These are phyloP conservation scores for Calcarisporium arbuscula DNA, from an alignment of 2,329 filamentous ascomycete genomes.

Conservation along the genomic window DNA sequence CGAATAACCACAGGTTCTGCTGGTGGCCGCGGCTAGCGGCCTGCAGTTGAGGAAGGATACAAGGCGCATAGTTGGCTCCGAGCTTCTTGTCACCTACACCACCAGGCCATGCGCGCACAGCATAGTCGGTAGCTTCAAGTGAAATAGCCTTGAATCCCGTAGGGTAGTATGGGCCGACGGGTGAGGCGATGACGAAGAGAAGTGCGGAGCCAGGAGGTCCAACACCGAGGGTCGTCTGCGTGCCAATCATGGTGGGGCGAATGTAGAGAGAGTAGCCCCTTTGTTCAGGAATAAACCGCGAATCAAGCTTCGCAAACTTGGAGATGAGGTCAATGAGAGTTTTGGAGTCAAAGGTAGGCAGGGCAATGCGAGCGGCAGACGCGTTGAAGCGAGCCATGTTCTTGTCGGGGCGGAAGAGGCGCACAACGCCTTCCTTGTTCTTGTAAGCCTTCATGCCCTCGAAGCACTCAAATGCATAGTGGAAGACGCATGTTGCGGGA, in stretches of 20 bases:
- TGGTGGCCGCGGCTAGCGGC: slow-evolving; percentile 89
- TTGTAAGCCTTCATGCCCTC: slow-evolving; percentile 99
- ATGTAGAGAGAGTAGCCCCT: slow-evolving; percentile 93
- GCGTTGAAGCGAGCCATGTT: slow-evolving; percentile 96
- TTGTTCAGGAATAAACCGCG: slow-evolving; percentile 80
- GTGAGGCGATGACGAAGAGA: slow-evolving; percentile 90
- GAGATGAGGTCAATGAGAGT: slow-evolving; percentile 76
- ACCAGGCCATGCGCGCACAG: slow-evolving; percentile 94
- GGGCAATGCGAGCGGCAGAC: slow-evolving; percentile 82
- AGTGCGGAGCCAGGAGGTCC: slow-evolving; percentile 87
- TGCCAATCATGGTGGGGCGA: slow-evolving; percentile 94
- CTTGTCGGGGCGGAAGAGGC: slow-evolving; percentile 88
- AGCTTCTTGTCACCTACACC: slow-evolving; percentile 98
- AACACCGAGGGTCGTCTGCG: slow-evolving; percentile 88
- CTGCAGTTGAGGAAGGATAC: slow-evolving; percentile 91
- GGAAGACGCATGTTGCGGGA: slow-evolving; percentile 93
- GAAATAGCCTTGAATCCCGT: slow-evolving; percentile 97
- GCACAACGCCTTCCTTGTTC: slow-evolving; percentile 68
- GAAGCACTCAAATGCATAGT: slow-evolving; percentile 97
- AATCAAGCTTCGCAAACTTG: slow-evolving; percentile 72
- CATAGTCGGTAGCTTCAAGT: slow-evolving; percentile 92
- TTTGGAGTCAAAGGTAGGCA: slow-evolving; percentile 75
- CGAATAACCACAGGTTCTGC: slow-evolving; percentile 97
- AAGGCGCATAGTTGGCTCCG: slow-evolving; percentile 98
- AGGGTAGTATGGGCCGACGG: slow-evolving; percentile 95